These are phyloP conservation scores for Malassezia japonica DNA, from an alignment of 1,284 basidiomycete species.

Conservation along the genomic window DNA sequence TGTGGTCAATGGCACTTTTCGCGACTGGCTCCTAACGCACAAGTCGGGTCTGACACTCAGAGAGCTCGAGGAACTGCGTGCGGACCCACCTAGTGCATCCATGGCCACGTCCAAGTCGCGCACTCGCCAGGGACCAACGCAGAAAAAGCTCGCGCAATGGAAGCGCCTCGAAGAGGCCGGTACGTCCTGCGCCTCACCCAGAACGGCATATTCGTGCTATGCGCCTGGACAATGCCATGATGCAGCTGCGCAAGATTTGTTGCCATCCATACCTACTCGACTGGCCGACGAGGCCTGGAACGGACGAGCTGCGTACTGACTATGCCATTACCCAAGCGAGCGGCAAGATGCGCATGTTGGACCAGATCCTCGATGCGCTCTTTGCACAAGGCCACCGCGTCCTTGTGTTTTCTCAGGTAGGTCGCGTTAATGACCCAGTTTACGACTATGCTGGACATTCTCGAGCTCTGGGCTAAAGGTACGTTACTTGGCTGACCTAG, in stretches of 20 bases:
- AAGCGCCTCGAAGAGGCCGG: neutral
- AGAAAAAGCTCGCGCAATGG: neutral
- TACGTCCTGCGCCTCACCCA: neutral
- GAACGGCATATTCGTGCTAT: constrained; percentile 52
- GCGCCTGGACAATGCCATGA: constrained; percentile 81
- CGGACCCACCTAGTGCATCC: too few species aligned
- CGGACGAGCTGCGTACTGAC: constrained; percentile 49
- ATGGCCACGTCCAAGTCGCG: neutral
- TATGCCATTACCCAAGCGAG: constrained; percentile 72
- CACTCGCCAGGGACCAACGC: neutral
- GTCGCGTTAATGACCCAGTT: constrained; percentile 47
- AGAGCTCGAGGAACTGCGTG: neutral
- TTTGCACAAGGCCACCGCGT: constrained; percentile 78
- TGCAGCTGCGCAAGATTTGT: constrained; percentile 69
- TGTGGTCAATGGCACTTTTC: constrained; percentile 28
- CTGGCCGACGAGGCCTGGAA: constrained; percentile 65
- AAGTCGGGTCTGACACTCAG: constrained; percentile 26
- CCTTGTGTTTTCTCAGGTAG: constrained; percentile 73
- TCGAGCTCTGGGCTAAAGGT: constrained; percentile 53
- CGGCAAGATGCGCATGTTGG: constrained; percentile 93
- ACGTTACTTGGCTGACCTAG: neutral
- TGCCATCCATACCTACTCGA: constrained; percentile 88
- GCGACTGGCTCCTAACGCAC: constrained; percentile 34
- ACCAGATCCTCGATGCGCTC: constrained; percentile 74
- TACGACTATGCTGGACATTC: constrained; percentile 87